Evolutionary conservation across 2,329 filamentous ascomycete species (phyloP), one percentile per base, ranked within the genome.

Genomic region (Fusarium stilboides): DNA sequence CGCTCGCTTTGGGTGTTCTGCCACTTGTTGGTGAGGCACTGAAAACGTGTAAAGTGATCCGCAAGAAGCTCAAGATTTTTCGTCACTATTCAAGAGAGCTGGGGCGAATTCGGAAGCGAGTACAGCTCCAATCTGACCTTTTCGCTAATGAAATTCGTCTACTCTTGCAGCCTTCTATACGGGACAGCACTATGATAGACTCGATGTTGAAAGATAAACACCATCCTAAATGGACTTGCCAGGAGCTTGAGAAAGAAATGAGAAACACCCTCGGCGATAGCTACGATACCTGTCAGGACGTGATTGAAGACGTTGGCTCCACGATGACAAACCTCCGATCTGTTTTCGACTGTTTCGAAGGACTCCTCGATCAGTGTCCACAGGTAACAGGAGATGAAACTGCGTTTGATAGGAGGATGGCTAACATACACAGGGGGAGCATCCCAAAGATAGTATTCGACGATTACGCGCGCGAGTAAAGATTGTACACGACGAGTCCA

Each of bases 41-140:
- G 6, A 28, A 28, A 12, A 36, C 28, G 10, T 56, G 34, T 17
- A 56, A 50, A 45, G 28, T 37, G 15, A 26, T 31, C 5, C 14
- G 24, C 20, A 34, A n/a, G 1, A 56, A 50, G 5, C 44, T 61
- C 22, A 61, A 44, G 20, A 34, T 44, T 2, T 61, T 61, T 14
- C n/a, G 57, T 9, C 57, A 56, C 19, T 61, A 61, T n/a, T 56
- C 51, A 1, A 9, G 37, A 31, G 44, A 56, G 37, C 19, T 61
- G 1, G 28, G 42, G 6, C 51, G 57, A 15, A 17, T 56, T 7
- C 44, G 22, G 10, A 49, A 50, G 20, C n/a, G 40, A 4, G 34
- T 61, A 12, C 36, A 45, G n/a, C 39, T 33, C 7, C 57, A 56
- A 12, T 20, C 22, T 13, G 20, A 39, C 2, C 9, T 56, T n/a